These are phyloP conservation scores for Seiridium unicorne DNA, from an alignment of 2,329 filamentous ascomycete genomes.

Conservation along the genomic window DNA sequence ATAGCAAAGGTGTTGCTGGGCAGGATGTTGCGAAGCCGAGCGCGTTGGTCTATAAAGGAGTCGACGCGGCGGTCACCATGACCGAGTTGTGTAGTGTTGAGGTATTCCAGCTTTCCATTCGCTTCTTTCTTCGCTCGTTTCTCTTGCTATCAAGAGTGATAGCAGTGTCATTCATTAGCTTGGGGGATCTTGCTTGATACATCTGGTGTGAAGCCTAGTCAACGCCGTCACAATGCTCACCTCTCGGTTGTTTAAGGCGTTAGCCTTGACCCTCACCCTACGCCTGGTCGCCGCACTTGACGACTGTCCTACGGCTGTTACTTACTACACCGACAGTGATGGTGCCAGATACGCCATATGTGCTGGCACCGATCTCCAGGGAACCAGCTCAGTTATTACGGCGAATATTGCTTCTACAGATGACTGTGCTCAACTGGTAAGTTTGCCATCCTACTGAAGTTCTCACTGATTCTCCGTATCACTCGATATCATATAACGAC, in stretches of 20 bases:
- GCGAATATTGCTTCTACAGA: background rate
- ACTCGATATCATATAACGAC: background rate
- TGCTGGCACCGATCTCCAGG: background rate
- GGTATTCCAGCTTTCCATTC: background rate
- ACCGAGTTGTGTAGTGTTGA: background rate
- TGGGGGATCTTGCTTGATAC: background rate
- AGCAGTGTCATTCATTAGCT: background rate
- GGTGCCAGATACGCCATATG: constrained; percentile 3
- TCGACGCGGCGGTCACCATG: background rate
- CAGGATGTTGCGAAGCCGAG: background rate
- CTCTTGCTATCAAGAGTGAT: background rate
- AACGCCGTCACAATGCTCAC: background rate
- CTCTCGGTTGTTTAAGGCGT: background rate
- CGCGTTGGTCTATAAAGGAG: background rate
- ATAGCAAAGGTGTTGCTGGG: background rate
- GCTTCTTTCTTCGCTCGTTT: background rate
- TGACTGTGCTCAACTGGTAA: background rate
- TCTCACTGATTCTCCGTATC: no score
- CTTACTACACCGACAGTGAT: background rate
- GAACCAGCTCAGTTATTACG: background rate
- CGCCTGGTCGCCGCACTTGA: background rate
- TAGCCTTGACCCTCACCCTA: background rate
- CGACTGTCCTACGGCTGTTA: background rate
- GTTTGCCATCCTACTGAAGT: background rate
- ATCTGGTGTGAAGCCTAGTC: background rate